Percentiles rank a stretch among this genome's conserved stretches.
Conservation (phyloP, 2,329 filamentous ascomycete species). For the Cordyceps cicadae region DNA sequence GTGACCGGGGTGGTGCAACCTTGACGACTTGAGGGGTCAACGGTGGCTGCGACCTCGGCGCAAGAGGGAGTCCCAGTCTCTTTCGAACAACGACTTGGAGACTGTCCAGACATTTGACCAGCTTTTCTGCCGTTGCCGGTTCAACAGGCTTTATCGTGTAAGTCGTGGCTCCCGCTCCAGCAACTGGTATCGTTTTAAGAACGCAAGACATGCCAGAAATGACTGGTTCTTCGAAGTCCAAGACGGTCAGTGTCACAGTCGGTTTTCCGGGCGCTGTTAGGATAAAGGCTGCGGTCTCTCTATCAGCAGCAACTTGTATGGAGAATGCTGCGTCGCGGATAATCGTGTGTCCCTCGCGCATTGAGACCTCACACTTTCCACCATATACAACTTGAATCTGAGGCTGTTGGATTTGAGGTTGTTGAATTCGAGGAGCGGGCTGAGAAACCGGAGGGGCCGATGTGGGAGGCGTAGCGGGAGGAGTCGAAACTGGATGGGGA, state of each 20-base stretch:
- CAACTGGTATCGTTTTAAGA: constrained; percentile 5
- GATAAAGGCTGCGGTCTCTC: constrained; percentile 14
- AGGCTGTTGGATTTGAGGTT: too few species aligned
- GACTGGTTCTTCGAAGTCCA: constrained; percentile 16
- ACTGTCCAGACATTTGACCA: neutral
- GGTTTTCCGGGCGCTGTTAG: constrained; percentile 14
- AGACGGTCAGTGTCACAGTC: constrained; percentile 14
- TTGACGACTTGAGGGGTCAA: neutral
- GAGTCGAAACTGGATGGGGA: neutral
- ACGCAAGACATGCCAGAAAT: constrained; percentile 18
- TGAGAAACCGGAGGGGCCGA: neutral
- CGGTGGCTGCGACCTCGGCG: neutral
- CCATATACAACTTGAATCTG: too few species aligned
- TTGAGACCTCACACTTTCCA: too few species aligned
- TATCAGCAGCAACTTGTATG: neutral
- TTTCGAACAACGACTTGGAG: neutral
- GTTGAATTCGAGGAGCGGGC: neutral
- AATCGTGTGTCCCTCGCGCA: too few species aligned
- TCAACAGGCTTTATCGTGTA: neutral
- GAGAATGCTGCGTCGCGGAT: neutral
- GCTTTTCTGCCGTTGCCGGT: neutral
- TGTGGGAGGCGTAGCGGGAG: neutral
- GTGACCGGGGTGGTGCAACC: constrained; percentile 13
- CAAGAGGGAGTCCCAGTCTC: neutral
- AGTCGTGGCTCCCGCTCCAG: neutral